A percentile compares a stretch with the other conserved stretches of the same genome.
These are phyloP conservation scores for Podospora tetraspora DNA, from an alignment of 495 filamentous ascomycete genomes.

Conservation along the genomic window DNA sequence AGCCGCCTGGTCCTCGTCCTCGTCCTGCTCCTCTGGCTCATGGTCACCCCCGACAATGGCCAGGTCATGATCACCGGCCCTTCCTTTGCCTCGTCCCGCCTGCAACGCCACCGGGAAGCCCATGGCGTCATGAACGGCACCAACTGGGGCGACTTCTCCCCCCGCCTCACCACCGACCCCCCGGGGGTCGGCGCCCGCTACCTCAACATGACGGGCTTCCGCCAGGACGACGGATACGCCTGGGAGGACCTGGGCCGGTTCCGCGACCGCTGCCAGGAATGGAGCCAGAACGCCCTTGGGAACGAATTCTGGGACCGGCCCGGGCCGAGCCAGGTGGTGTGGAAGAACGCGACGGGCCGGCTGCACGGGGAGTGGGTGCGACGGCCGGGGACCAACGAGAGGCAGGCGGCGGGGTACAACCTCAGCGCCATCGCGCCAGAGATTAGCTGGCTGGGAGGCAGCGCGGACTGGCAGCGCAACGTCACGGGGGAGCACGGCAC, in stretches of 20 bases:
- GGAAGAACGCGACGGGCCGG: constrained; percentile 76
- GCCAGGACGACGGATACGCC: constrained; percentile 64
- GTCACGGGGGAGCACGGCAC: constrained; percentile 56
- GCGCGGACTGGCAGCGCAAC: constrained; percentile 59
- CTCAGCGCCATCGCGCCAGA: constrained; percentile 42
- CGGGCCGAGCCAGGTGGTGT: constrained; percentile 49
- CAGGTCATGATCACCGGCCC: constrained; percentile 39
- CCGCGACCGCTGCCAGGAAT: constrained; percentile 38
- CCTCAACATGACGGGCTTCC: constrained; percentile 73
- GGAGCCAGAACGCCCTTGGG: constrained; percentile 39
- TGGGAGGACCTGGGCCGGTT: constrained; percentile 60
- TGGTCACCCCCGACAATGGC: constrained; percentile 35
- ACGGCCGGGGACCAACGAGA: constrained; percentile 34
- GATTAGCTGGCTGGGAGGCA: constrained; percentile 33
- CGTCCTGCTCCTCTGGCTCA: constrained; percentile 40
- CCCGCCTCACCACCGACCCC: constrained; percentile 31
- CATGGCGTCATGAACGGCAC: constrained; percentile 65
- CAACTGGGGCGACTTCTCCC: constrained; percentile 67
- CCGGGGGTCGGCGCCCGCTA: constrained; percentile 42
- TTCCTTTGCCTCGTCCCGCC: constrained; percentile 33
- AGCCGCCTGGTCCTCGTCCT: constrained; percentile 36
- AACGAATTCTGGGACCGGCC: constrained; percentile 29
- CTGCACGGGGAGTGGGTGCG: constrained; percentile 73
- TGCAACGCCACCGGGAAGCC: constrained; percentile 49
- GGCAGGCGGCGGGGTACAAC: constrained; percentile 41